A percentile compares a stretch with the other conserved stretches of the same genome.
Conservation (phyloP, 2,329 filamentous ascomycete species). For the Fusarium papillatum region DNA sequence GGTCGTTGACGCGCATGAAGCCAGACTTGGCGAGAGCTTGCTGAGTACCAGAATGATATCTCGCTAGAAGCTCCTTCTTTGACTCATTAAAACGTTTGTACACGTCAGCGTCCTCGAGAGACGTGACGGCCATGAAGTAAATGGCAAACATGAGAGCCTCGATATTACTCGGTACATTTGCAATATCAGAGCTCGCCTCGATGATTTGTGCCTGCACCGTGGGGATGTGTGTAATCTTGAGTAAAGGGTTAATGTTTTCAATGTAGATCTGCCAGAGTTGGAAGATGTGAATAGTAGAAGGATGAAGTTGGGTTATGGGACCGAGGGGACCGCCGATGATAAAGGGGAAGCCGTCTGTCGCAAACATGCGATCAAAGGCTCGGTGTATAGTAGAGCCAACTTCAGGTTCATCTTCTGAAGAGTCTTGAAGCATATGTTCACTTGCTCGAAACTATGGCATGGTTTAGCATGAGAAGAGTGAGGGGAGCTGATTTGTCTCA, state of each 20-base stretch:
- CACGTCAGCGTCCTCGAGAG: slow-evolving; percentile 70
- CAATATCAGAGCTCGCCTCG: slow-evolving; percentile 68
- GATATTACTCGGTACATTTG: slow-evolving; percentile 67
- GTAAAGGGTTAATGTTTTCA: slow-evolving; percentile 76
- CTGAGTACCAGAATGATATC: slow-evolving; percentile 71
- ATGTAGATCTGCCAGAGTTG: slow-evolving; percentile 79
- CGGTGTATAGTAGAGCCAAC: slow-evolving; percentile 67
- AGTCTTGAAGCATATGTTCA: slow-evolving; percentile 63
- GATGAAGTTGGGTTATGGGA: slow-evolving; percentile 63
- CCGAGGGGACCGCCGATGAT: slow-evolving; percentile 60
- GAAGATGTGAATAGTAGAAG: slow-evolving; percentile 70
- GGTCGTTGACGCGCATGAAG: slow-evolving; percentile 75
- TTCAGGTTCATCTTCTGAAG: slow-evolving; percentile 71
- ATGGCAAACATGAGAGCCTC: slow-evolving; percentile 79
- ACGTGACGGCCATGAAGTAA: slow-evolving; percentile 71
- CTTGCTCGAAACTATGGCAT: slow-evolving; percentile 61
- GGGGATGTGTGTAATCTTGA: slow-evolving; percentile 77
- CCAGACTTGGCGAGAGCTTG: slow-evolving; percentile 76
- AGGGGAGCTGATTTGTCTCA: neutral
- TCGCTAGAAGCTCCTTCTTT: slow-evolving; percentile 63
- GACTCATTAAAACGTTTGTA: slow-evolving; percentile 65
- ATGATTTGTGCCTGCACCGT: slow-evolving; percentile 75
- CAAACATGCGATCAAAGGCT: slow-evolving; percentile 72
- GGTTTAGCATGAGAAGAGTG: slow-evolving; percentile 14
- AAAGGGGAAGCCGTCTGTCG: slow-evolving; percentile 70